Evolutionary conservation across 75 land plant species (phyloP).

Genomic region (Isoetes taiwanensis): DNA sequence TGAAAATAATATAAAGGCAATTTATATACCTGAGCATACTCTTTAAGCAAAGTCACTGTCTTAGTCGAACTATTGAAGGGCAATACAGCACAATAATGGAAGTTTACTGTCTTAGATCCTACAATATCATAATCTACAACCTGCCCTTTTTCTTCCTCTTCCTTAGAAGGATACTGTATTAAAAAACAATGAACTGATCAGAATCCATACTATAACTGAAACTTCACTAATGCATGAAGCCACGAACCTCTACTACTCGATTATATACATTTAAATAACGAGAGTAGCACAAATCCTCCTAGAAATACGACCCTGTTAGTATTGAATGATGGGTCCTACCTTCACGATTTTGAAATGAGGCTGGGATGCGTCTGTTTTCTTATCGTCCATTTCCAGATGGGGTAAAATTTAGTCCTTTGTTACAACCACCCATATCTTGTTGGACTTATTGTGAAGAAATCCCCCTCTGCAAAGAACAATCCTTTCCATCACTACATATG

Average conservation of each 20-base stretch:
- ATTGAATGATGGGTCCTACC: too few relatives aligned
- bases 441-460: too few relatives aligned
- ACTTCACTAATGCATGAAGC: too few relatives aligned
- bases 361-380: too few relatives aligned
- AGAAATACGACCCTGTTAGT: too few relatives aligned
- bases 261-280: slow-evolving; percentile 20
- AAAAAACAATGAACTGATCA: not conserved
- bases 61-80: slow-evolving; percentile 10
- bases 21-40: slow-evolving; percentile 23
- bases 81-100: slow-evolving; percentile 21
- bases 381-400: too few relatives aligned
- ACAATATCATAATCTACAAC: slow-evolving; percentile 21
- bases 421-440: too few relatives aligned
- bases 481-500: too few relatives aligned
- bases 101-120: slow-evolving; percentile 16
- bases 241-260: slow-evolving; percentile 13
- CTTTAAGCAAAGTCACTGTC: slow-evolving; percentile 16
- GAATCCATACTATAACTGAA: not conserved
- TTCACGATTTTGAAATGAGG: too few relatives aligned
- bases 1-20: too few relatives aligned
- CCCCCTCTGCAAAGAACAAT: too few relatives aligned
- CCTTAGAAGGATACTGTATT: not conserved
- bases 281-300: slow-evolving; percentile 20
- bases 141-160: not conserved
- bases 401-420: too few relatives aligned